These are phyloP conservation scores for Strigomonas culicis DNA, from an alignment of 208 protist genomes.

Conservation along the genomic window DNA sequence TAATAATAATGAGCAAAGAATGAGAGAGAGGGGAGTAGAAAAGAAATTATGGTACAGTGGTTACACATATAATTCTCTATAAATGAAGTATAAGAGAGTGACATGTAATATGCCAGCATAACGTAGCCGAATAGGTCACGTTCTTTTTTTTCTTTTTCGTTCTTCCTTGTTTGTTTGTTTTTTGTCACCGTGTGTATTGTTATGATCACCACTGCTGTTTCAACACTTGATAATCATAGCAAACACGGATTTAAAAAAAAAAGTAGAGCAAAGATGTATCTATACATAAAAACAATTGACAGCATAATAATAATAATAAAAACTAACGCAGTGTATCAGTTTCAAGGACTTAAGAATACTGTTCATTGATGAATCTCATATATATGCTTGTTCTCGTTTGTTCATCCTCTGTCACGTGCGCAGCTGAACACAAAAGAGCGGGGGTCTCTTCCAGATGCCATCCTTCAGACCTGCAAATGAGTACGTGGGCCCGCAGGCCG, in stretches of 20 bases:
- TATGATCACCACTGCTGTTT: background rate
- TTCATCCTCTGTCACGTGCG: slow-evolving; percentile 18
- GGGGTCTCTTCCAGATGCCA: too few relatives aligned
- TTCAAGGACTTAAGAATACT: slow-evolving; percentile 42
- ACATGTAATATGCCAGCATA: too few relatives aligned
- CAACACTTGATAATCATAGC: background rate
- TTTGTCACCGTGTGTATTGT: background rate
- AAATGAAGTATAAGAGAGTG: background rate
- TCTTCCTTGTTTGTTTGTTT: background rate
- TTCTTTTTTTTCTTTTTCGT: background rate
- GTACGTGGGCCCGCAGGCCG: too few relatives aligned
- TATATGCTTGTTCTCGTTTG: slow-evolving; percentile 52
- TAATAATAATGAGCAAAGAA: slow-evolving; percentile 10
- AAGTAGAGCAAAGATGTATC: background rate
- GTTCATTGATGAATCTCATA: slow-evolving; percentile 25
- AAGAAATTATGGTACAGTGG: background rate
- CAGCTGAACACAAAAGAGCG: too few relatives aligned
- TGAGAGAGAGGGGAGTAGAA: background rate
- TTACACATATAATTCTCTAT: background rate
- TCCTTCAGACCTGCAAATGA: too few relatives aligned
- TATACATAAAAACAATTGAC: background rate
- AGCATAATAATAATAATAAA: background rate
- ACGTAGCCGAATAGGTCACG: background rate
- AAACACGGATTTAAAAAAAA: background rate
- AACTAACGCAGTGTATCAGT: too few relatives aligned